Evolutionary conservation across 1,284 basidiomycete species (phyloP), one percentile per base, ranked within the genome.

Genomic region (Pseudozyma hubeiensis): DNA sequence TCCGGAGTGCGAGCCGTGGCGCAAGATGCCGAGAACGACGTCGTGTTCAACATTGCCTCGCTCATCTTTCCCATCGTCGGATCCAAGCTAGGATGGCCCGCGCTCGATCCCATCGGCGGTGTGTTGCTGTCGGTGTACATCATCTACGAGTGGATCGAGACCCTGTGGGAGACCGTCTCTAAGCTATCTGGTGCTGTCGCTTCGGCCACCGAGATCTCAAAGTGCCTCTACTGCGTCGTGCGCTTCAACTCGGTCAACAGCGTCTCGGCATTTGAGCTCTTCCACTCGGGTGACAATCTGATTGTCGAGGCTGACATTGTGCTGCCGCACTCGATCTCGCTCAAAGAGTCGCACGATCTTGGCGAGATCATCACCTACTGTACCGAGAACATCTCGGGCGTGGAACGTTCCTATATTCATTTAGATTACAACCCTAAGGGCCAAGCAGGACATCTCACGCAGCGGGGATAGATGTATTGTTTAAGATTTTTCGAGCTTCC

Each of bases 21-120:
- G 16, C 85, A 85, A 55, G 87, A 88, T 68, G 87, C 87, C 8
- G 86, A 88, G 77, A 88, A 88, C 74, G 88, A 88, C 64, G 85
- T 85, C 11, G 86, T 87, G 44, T 87, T 89, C 81, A 89, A 89
- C 80, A 80, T 87, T 30, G 86, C 88, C 74, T 88, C 88, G 7
- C 84, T 89, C 16, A 79, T 87, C 29, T 89, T 89, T 73, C 88
- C 88, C 16, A 85, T 87, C 53, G 44, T 86, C 35, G 79, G 72
- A 30, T 50, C 64, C n/a, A 62, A 71, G 37, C 68, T 80, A 3
- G 69, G 74, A 10, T 59, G 64, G 62, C 75, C 73, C 4, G 61
- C 77, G 0, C 75, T 84, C 34, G 82, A 84, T 61, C 81, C 82
- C 1, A 78, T 84, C 57, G 82, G 82, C 3, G 75, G 74, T 63